A percentile compares a stretch with the other conserved stretches of the same genome.
These are phyloP conservation scores for Globisporangium irregulare DNA, from an alignment of 352 stramenopile genomes.

Conservation along the genomic window DNA sequence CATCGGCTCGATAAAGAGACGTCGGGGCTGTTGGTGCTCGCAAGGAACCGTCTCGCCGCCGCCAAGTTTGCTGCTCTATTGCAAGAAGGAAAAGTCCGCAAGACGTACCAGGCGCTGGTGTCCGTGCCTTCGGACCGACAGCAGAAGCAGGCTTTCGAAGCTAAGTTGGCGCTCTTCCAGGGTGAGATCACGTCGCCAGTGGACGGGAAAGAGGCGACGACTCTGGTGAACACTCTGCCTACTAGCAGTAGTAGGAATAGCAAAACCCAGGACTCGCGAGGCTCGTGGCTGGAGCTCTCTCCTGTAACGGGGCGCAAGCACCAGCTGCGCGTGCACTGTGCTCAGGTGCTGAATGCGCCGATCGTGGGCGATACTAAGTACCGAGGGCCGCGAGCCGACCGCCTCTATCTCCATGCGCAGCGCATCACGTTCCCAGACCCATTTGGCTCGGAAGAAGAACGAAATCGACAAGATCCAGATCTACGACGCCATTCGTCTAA, in stretches of 20 bases:
- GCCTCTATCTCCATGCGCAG: slow-evolving; percentile 56
- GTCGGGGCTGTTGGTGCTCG: slow-evolving; percentile 62
- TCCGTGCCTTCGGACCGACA: slow-evolving; percentile 15
- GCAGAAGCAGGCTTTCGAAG: slow-evolving; percentile 20
- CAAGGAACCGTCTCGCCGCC: slow-evolving; percentile 58
- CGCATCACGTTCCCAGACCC: slow-evolving; percentile 48
- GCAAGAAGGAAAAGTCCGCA: slow-evolving; percentile 33
- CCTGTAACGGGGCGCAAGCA: slow-evolving; percentile 65
- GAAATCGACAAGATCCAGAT: neutral
- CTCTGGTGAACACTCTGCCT: slow-evolving; percentile 24
- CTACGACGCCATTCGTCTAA: neutral
- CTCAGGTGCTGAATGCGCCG: slow-evolving; percentile 32
- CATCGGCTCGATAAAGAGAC: slow-evolving; percentile 75
- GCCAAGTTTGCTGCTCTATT: slow-evolving; percentile 57
- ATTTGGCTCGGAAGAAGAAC: slow-evolving; percentile 19
- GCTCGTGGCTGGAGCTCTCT: slow-evolving; percentile 50
- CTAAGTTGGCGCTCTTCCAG: slow-evolving; percentile 10
- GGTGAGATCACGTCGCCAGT: slow-evolving; percentile 35
- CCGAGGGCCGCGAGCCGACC: slow-evolving; percentile 19
- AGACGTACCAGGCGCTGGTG: slow-evolving; percentile 66
- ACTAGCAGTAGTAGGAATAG: neutral
- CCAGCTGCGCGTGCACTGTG: slow-evolving; percentile 63
- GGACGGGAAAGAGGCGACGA: slow-evolving; percentile 44
- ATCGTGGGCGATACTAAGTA: slow-evolving; percentile 61
- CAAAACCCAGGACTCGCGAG: slow-evolving; percentile 6